Base-by-base conservation (phyloP, 148 eudicot species). In the Persicaria tinctoria region DNA sequence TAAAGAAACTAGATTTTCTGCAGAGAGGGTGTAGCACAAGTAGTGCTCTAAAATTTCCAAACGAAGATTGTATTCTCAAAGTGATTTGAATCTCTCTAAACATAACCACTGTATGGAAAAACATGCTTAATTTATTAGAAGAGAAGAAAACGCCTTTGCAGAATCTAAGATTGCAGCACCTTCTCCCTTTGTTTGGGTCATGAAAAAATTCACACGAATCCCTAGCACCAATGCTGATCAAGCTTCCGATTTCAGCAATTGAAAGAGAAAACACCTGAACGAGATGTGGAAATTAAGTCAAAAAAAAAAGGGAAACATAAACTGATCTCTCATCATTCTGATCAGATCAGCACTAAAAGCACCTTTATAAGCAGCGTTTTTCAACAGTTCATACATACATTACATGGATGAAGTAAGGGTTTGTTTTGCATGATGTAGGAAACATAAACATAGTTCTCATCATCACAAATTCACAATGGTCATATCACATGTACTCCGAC, bases 171-270 rank as follows among this genome's bases (percentile, higher is more conserved):
- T 27, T 75, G 13, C 1, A n/a, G 11, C 78, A 94, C 98, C 98
- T 91, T 84, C 70, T 95, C 64, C 98, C 97, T 77, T 87, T 90
- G 77, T 79, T 80, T 75, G 98, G 98, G 75, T 95, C 98, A 72
- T 95, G 98, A 74, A 92, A 90, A 84, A 95, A 92, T 79, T 95
- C 98, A 78, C 98, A 95, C 12, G 90, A 85, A 11, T 90, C 94
- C 81, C 60, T 86, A 32, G 94, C 83, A 74, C 97, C 97, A 78
- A 95, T 97, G 85, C 96, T 87, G 46, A 92, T 85, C 60, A 95
- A 55, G 80, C 80, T 80, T 84, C 98, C 97, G 27, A 95, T 89
- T 86, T 95, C 98, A 77, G 91, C 50, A 74, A 89, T 93, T 5
- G 96, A 90, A 80, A 95, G 86, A 17, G 97, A 89, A 76, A 95